Conservation (phyloP, 2,329 filamentous ascomycete genomes). For the Ceratocystis smalleyi region DNA sequence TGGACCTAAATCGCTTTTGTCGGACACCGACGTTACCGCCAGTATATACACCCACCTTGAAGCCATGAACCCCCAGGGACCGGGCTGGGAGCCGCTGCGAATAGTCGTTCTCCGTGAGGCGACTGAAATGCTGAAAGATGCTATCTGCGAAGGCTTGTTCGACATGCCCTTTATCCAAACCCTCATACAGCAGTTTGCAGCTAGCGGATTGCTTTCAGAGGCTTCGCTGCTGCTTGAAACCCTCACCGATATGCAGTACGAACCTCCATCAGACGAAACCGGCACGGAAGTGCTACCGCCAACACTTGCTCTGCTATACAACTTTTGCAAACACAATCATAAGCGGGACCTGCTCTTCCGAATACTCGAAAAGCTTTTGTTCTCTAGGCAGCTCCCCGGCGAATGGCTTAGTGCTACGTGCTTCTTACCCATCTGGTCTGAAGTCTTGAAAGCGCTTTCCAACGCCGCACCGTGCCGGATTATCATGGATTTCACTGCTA, state of each 20-base stretch:
- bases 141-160: slow-evolving; percentile 24
- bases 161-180: slow-evolving; percentile 18
- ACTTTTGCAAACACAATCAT: slow-evolving; percentile 14
- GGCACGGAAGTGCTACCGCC: slow-evolving; percentile 1
- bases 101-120: slow-evolving; percentile 24
- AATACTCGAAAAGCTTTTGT: slow-evolving; percentile 12
- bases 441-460: slow-evolving; percentile 9
- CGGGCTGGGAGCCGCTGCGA: slow-evolving; percentile 25
- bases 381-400: slow-evolving; percentile 8
- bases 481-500: slow-evolving; percentile 16
- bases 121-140: slow-evolving; percentile 21
- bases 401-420: slow-evolving; percentile 16
- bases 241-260: slow-evolving; percentile 7
- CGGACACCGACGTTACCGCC: slow-evolving; percentile 13
- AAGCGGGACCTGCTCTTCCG: slow-evolving; percentile 13
- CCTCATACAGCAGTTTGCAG: slow-evolving; percentile 22
- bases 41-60: slow-evolving; percentile 27
- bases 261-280: slow-evolving; percentile 2
- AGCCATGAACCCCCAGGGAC: slow-evolving; percentile 18
- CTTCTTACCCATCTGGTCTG: slow-evolving; percentile 16
- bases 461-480: neutral
- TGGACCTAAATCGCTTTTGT: slow-evolving; percentile 18
- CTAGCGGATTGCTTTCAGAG: slow-evolving; percentile 21
- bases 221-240: slow-evolving; percentile 17
- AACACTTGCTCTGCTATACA: slow-evolving; percentile 4